Conservation (phyloP, 495 filamentous ascomycete species). For the Articulospora tetracladia region DNA sequence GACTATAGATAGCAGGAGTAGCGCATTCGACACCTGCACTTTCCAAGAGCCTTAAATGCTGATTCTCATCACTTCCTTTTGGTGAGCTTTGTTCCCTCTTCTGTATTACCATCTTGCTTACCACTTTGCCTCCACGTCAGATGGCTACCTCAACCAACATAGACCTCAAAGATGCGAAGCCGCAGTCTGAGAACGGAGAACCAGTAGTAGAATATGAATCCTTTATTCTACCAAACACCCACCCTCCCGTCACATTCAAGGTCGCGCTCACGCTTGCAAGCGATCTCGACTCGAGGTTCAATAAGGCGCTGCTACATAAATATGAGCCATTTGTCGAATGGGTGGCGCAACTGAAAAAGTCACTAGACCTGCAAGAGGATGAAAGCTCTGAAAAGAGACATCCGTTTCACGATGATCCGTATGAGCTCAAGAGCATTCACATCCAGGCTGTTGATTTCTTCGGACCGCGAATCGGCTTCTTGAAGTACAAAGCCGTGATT, state of each 20-base stretch:
- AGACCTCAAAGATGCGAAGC: not conserved
- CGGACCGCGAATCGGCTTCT: constrained; percentile 60
- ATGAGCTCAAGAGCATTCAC: constrained; percentile 62
- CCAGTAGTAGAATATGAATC: not conserved
- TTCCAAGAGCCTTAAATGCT: too few species aligned
- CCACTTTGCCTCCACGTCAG: not conserved
- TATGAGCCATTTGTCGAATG: constrained; percentile 73
- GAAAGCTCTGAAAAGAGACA: constrained; percentile 20
- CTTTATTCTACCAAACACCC: not conserved
- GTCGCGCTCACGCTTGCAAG: constrained; percentile 1
- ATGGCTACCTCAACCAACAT: constrained; percentile 3
- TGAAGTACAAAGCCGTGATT: constrained; percentile 67
- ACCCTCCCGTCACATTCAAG: not conserved
- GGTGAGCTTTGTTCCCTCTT: not conserved
- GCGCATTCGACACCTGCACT: too few species aligned
- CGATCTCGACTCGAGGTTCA: constrained; percentile 38
- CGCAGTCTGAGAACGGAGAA: not conserved
- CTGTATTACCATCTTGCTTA: not conserved
- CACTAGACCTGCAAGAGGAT: constrained; percentile 57
- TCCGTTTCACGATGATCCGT: constrained; percentile 41
- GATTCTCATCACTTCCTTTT: not conserved
- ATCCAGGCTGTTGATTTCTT: constrained; percentile 76
- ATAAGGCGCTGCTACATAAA: constrained; percentile 54
- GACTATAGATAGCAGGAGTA: too few species aligned
- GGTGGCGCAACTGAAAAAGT: constrained; percentile 61